Percentiles rank a stretch among this genome's conserved stretches.
Evolutionary conservation across 2,329 filamentous ascomycete genomes (phyloP).

Genomic region (Coniella vitis): DNA sequence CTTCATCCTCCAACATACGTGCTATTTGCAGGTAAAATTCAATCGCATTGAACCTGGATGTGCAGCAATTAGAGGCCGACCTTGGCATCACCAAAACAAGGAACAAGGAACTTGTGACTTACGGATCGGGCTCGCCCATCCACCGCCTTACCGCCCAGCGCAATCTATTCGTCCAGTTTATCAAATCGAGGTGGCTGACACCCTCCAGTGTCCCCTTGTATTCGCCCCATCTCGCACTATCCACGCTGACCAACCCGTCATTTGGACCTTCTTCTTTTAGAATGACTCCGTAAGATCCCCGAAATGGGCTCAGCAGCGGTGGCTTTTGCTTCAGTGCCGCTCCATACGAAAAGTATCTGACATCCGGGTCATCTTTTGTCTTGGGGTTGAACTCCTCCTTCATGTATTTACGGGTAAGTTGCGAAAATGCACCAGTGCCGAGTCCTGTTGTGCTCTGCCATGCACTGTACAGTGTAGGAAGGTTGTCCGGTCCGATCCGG

Average conservation of each 20-base stretch:
- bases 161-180: conserved; percentile 61
- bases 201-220: conserved; percentile 58
- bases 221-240: conserved; percentile 54
- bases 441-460: conserved; percentile 45
- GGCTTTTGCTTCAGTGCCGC: conserved; percentile 38
- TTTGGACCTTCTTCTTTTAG: conserved; percentile 49
- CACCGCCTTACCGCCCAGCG: conserved; percentile 47
- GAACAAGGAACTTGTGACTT: conserved; percentile 25
- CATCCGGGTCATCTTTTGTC: conserved; percentile 44
- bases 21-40: conserved; percentile 61
- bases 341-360: conserved; percentile 58
- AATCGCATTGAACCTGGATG: conserved; percentile 54
- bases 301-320: conserved; percentile 61
- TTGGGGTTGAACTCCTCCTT: conserved; percentile 49
- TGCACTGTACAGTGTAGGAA: conserved; percentile 49
- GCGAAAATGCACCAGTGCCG: conserved; percentile 53
- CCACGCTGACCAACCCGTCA: conserved; percentile 61
- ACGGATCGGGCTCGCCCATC: conserved; percentile 46
- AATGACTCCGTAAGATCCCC: conserved; percentile 45
- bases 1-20: conserved; percentile 67
- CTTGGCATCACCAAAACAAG: background rate
- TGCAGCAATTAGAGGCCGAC: background rate
- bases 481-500: conserved; percentile 35
- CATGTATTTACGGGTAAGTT: conserved; percentile 56
- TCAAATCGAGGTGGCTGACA: conserved; percentile 58